Conservation (phyloP, 1,284 basidiomycete genomes). For the Moniliophthora roreri region DNA sequence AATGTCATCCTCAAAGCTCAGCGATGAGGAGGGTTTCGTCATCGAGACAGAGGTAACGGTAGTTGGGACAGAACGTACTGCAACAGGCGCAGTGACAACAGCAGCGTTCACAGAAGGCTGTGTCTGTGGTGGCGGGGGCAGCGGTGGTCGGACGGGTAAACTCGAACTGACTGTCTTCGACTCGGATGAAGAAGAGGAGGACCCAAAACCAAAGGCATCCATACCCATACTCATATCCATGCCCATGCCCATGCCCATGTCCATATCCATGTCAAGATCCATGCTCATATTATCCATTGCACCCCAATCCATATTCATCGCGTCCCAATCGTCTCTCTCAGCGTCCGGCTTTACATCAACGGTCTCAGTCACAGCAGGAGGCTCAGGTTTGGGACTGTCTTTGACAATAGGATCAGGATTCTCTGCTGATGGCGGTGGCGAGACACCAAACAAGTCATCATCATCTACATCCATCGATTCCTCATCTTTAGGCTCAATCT, state of each 20-base stretch:
- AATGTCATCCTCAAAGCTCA: slow-evolving; percentile 3
- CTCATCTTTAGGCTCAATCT: background rate
- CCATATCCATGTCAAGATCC: slow-evolving; percentile 43
- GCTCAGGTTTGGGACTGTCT: background rate
- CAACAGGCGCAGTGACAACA: background rate
- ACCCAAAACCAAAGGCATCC: slow-evolving; percentile 24
- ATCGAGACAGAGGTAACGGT: background rate
- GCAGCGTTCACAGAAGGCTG: background rate
- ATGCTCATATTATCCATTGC: slow-evolving; percentile 17
- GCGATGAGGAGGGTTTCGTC: background rate
- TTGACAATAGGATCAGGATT: no score
- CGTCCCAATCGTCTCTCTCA: background rate
- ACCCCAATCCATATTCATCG: slow-evolving; percentile 1
- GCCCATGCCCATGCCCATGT: slow-evolving; percentile 46
- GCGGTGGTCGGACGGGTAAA: background rate
- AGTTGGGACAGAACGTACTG: background rate
- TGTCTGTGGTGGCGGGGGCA: background rate
- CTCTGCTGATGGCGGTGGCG: background rate
- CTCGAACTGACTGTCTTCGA: background rate
- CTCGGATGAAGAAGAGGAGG: slow-evolving; percentile 12
- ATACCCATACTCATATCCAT: slow-evolving; percentile 37
- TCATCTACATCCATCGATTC: background rate
- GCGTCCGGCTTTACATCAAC: background rate
- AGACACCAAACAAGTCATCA: slow-evolving; percentile 2
- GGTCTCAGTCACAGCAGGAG: background rate